Evolutionary conservation across 768 basidiomycete species (phyloP).

Genomic region (Kwoniella shandongensis): DNA sequence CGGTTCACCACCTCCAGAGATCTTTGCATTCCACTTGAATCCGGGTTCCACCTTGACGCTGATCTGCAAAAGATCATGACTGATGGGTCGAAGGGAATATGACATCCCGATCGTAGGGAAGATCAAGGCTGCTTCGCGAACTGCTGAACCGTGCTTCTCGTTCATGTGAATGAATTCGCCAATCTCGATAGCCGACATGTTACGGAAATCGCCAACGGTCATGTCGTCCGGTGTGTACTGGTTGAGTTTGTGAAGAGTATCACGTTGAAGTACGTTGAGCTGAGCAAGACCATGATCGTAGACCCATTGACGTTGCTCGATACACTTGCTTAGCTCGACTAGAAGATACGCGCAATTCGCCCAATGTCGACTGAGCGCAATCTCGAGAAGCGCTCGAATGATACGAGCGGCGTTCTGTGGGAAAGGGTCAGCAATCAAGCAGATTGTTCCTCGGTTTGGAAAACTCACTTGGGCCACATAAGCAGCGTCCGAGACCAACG

Average conservation of each 20-base stretch:
- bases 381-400: conserved; percentile 88
- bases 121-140: conserved; percentile 75
- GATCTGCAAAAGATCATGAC: conserved; percentile 77
- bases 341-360: conserved; percentile 75
- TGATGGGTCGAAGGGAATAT: conserved; percentile 75
- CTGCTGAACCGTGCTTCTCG: conserved; percentile 74
- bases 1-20: conserved; percentile 75
- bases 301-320: conserved; percentile 91
- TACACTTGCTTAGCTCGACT: conserved; percentile 86
- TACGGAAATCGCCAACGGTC: conserved; percentile 69
- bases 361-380: conserved; percentile 89
- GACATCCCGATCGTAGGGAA: conserved; percentile 73
- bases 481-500: conserved; percentile 88
- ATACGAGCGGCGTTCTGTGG: conserved; percentile 81
- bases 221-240: conserved; percentile 75
- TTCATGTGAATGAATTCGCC: conserved; percentile 84
- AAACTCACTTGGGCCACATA: conserved; percentile 73
- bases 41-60: conserved; percentile 63
- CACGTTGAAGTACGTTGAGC: conserved; percentile 74
- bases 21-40: conserved; percentile 76
- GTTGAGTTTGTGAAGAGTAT: conserved; percentile 74
- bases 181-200: conserved; percentile 66
- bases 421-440: background rate
- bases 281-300: conserved; percentile 80
- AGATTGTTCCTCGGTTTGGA: background rate